phyloP scores from a whole-genome alignment of 75 land plant genomes.

The Sequoia sempervirens region DNA sequence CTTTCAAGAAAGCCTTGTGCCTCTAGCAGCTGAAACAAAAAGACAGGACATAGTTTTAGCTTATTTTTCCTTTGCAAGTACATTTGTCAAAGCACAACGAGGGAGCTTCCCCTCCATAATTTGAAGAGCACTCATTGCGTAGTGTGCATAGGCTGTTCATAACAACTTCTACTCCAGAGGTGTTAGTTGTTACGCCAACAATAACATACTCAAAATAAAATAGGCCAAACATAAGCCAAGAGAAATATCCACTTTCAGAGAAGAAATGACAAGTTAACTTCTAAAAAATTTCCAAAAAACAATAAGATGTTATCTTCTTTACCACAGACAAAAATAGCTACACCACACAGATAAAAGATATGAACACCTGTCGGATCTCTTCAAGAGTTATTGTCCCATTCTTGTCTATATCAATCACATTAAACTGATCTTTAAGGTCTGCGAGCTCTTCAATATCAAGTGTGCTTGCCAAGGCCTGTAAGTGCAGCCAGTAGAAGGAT shows the following conservation, averaged over 20 bases:
- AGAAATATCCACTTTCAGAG: background rate
- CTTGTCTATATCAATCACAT: constrained; percentile 21
- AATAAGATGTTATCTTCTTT: background rate
- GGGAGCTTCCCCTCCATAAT: no score
- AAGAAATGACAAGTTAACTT: background rate
- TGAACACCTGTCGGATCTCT: constrained; percentile 22
- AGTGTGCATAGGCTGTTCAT: no score
- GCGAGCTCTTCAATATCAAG: constrained; percentile 21
- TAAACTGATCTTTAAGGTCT: constrained; percentile 21
- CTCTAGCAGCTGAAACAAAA: no score
- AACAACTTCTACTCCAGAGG: no score
- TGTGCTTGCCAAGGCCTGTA: constrained; percentile 28
- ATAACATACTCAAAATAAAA: background rate
- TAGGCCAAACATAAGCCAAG: background rate
- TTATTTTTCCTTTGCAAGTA: no score
- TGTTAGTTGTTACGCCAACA: no score
- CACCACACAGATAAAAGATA: background rate
- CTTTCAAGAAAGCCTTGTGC: no score
- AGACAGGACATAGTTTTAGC: no score
- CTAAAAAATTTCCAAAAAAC: background rate
- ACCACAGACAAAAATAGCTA: background rate
- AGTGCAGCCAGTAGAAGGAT: background rate
- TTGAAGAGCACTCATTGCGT: no score
- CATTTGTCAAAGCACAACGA: no score
- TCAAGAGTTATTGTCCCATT: constrained; percentile 31